Base-by-base conservation (phyloP, 352 stramenopile genomes). In the Phytophthora uliginosa region DNA sequence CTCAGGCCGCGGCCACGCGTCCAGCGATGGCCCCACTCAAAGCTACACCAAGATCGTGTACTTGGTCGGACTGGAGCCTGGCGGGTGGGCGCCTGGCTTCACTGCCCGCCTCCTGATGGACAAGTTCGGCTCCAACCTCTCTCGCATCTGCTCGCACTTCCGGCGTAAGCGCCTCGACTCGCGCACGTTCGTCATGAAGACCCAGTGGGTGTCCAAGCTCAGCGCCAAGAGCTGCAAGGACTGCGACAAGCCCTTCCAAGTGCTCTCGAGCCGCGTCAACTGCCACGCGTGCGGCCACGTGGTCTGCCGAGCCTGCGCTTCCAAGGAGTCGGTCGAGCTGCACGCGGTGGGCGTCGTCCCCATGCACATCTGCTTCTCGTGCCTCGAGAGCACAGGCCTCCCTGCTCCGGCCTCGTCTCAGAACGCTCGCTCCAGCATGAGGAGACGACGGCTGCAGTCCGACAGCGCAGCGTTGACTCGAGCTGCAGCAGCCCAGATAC, bases 31-130 rank as follows among this genome's bases (percentile, higher is more conserved):
- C 3, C 24, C 34, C 5, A 64, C 28, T 36, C 42, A 59, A 45
- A n/a, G 18, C 5, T 64, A 64, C 24, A 91, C 84, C 40, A 88
- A 91, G 73, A 88, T 91, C 31, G 78, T 89, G 24, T 88, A 91
- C 63, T 74, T 91, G 59, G 71, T 88, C 7, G 84, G 82, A 1
- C 56, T 85, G 18, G 74, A 87, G 47, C 65, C 69, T 56, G 78
- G 76, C 15, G 79, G 80, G 2, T 72, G 66, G 24, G 71, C 74
- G 10, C 76, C 79, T 6, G 69, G 74, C 9, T 62, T 91, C 20
- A 80, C 75, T 4, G 63, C 79, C 12, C 45, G 73, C 47, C 22
- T 85, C 5, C 26, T 82, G 5, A 89, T 91, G 78, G 73, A 89
- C 15, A 62, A 63, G 17, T 87, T 88, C 60, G 80, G 82, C 7